Percentiles rank a stretch among this genome's conserved stretches.
phyloP scores from a whole-genome alignment of 1,284 basidiomycete genomes.

The Ceratobasidium sp. region DNA sequence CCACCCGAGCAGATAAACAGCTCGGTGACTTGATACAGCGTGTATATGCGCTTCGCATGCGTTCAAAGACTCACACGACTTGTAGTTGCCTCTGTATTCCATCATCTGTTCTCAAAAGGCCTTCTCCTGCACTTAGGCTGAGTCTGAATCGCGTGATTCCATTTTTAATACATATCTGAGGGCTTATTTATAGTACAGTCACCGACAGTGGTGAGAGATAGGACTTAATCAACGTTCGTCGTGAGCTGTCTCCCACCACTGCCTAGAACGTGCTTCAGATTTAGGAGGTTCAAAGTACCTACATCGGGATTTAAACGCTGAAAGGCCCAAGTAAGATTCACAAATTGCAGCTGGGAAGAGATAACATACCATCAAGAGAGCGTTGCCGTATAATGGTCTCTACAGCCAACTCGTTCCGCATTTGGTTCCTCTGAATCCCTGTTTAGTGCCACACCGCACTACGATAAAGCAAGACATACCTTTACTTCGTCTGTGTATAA shows the following conservation, averaged over 20 bases:
- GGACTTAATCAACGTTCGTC: slow-evolving; percentile 29
- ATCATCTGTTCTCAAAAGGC: too few relatives aligned
- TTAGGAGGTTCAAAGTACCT: slow-evolving; percentile 79
- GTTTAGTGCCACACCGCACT: slow-evolving; percentile 1
- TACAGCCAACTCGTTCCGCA: slow-evolving; percentile 80
- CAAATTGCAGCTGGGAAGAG: background rate
- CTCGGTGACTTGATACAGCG: too few relatives aligned
- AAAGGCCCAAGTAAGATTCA: slow-evolving; percentile 4
- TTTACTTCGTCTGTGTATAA: slow-evolving; percentile 79
- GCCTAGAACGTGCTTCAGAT: slow-evolving; percentile 68
- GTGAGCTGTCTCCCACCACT: slow-evolving; percentile 71
- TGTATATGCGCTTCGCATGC: too few relatives aligned
- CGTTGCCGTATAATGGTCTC: slow-evolving; percentile 83
- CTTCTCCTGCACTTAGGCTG: too few relatives aligned
- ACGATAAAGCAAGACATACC: slow-evolving; percentile 58
- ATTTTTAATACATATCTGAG: too few relatives aligned
- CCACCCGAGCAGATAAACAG: too few relatives aligned
- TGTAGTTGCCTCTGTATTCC: too few relatives aligned
- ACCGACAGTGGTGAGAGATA: background rate
- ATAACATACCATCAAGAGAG: slow-evolving; percentile 75
- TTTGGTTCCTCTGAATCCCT: slow-evolving; percentile 71
- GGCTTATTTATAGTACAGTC: background rate
- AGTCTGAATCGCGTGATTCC: too few relatives aligned
- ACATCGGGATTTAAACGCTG: slow-evolving; percentile 85
- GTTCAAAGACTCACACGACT: too few relatives aligned